Evolutionary conservation across 257 asterid genomes (phyloP).

Genomic region (Fraxinus cuspidata): DNA sequence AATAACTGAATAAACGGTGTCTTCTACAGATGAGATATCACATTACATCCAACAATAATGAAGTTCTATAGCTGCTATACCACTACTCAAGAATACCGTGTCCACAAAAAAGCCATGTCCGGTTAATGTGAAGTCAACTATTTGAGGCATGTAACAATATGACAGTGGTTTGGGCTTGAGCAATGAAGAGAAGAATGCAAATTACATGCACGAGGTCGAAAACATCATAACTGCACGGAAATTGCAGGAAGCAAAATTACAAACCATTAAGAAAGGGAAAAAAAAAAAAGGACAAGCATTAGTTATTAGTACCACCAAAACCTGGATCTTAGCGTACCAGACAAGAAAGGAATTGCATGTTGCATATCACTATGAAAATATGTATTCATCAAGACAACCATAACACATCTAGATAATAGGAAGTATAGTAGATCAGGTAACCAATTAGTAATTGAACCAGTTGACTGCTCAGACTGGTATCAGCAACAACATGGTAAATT

Average conservation of each 20-base stretch:
- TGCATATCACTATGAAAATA: neutral
- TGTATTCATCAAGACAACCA: too few species aligned
- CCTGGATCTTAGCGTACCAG: neutral
- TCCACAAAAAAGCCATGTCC: neutral
- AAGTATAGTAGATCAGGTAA: too few species aligned
- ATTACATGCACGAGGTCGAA: neutral
- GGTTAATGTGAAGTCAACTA: neutral
- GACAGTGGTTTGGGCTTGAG: neutral
- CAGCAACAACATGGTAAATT: neutral
- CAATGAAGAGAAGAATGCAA: neutral
- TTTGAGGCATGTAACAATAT: neutral
- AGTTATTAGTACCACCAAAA: neutral
- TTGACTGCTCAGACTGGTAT: slow-evolving; percentile 15
- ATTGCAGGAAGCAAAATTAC: neutral
- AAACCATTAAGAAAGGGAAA: neutral
- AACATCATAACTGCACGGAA: neutral
- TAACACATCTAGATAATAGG: too few species aligned
- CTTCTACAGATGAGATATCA: neutral
- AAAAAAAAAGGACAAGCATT: too few species aligned
- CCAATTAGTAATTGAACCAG: too few species aligned
- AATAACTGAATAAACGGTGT: neutral
- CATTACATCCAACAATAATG: neutral
- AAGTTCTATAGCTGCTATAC: neutral
- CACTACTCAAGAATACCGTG: neutral
- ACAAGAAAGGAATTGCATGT: neutral